Conservation (phyloP, 495 filamentous ascomycete species). For the Xylaria cubensis region DNA sequence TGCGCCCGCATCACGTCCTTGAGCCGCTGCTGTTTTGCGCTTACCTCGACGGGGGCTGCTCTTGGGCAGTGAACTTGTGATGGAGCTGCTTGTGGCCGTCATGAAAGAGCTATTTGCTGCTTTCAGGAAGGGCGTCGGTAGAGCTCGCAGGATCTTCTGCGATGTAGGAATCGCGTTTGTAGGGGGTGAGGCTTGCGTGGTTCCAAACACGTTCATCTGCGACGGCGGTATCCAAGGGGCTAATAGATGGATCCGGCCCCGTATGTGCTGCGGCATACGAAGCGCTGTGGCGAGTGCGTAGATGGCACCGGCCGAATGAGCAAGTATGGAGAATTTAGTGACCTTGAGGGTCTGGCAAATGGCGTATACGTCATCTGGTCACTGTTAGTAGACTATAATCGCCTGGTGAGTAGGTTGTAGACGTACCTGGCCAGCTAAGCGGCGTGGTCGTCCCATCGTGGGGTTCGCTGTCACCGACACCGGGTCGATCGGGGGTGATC, state of each 20-base stretch:
- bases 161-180: conserved; percentile 87
- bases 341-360: conserved; percentile 94
- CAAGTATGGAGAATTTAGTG: conserved; percentile 94
- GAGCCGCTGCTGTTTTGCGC: conserved; percentile 57
- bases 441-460: conserved; percentile 86
- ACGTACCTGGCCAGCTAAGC: conserved; percentile 87
- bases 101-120: conserved; percentile 95
- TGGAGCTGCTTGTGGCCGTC: conserved; percentile 85
- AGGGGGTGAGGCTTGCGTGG: conserved; percentile 75
- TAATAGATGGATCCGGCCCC: conserved; percentile 91
- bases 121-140: conserved; percentile 91
- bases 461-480: conserved; percentile 89
- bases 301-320: conserved; percentile 97
- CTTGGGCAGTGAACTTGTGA: conserved; percentile 83
- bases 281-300: conserved; percentile 96
- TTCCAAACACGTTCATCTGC: conserved; percentile 85
- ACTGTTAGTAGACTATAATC: conserved; percentile 25
- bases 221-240: conserved; percentile 98
- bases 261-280: conserved; percentile 94
- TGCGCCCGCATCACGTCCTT: conserved; percentile 44
- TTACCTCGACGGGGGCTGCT: conserved; percentile 64
- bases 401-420: neutral
- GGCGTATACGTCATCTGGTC: conserved; percentile 86
- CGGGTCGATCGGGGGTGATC: conserved; percentile 93
- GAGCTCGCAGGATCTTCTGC: conserved; percentile 86